These are phyloP conservation scores for Pyricularia sp. DNA, from an alignment of 2,329 filamentous ascomycete genomes.

Conservation along the genomic window DNA sequence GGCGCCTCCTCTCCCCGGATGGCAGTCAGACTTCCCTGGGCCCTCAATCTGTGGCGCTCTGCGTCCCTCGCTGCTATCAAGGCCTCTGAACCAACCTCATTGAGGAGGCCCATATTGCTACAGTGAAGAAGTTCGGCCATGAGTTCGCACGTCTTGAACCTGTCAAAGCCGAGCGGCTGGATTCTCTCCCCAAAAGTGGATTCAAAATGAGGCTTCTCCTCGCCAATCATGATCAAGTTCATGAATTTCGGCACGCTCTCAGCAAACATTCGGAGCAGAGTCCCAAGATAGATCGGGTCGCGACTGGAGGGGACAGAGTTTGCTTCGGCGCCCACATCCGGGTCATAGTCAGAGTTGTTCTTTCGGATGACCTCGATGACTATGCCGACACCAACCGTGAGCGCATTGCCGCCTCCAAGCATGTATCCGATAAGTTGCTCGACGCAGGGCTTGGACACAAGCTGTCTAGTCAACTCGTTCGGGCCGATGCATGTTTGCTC, in stretches of 20 bases:
- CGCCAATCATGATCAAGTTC: constrained; percentile 72
- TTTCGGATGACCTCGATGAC: constrained; percentile 98
- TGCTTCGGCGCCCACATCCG: constrained; percentile 76
- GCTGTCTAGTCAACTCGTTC: constrained; percentile 89
- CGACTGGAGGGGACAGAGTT: constrained; percentile 71
- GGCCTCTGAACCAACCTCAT: constrained; percentile 82
- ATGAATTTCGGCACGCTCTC: constrained; percentile 91
- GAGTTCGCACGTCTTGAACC: constrained; percentile 97
- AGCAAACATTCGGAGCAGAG: constrained; percentile 79
- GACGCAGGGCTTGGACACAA: constrained; percentile 80
- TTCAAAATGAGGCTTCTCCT: constrained; percentile 63
- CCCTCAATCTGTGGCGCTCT: constrained; percentile 71
- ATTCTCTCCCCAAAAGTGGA: constrained; percentile 88
- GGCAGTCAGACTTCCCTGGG: constrained; percentile 62
- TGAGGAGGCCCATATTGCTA: constrained; percentile 95
- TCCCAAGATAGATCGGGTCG: constrained; percentile 93
- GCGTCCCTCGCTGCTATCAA: constrained; percentile 71
- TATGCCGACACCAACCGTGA: constrained; percentile 94
- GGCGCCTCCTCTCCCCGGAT: constrained; percentile 28
- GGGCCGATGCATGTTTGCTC: constrained; percentile 98
- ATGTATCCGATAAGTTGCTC: constrained; percentile 82
- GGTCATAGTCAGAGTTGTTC: constrained; percentile 98
- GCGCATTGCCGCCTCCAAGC: constrained; percentile 83
- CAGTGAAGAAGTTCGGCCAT: constrained; percentile 98
- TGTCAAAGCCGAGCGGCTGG: constrained; percentile 89